Conservation (phyloP, 257 asterid genomes). For the Solanum etuberosum region DNA sequence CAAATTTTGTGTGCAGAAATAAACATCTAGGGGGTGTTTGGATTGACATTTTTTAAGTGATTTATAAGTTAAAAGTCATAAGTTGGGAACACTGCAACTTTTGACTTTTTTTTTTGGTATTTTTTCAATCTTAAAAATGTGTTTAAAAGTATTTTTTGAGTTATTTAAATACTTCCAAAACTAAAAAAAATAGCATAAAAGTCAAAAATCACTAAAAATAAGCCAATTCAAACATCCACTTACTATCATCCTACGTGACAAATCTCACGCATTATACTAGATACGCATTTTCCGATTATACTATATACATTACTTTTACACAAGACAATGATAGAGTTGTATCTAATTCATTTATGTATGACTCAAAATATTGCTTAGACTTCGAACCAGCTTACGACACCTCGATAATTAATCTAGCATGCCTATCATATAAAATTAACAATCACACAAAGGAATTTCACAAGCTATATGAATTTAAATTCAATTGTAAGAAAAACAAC, state of each 20-base stretch:
- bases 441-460: background rate
- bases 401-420: background rate
- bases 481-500: background rate
- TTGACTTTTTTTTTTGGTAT: background rate
- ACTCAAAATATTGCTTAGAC: background rate
- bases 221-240: too few relatives aligned
- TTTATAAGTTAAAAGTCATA: background rate
- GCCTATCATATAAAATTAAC: background rate
- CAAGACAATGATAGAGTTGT: background rate
- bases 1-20: background rate
- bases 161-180: too few relatives aligned
- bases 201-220: background rate
- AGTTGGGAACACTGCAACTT: too few relatives aligned
- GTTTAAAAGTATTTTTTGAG: too few relatives aligned
- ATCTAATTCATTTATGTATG: background rate
- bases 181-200: too few relatives aligned
- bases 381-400: background rate
- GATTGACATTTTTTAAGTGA: background rate
- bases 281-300: background rate
- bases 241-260: background rate
- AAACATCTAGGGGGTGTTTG: background rate
- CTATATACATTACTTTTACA: background rate
- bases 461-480: background rate
- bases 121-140: too few relatives aligned
- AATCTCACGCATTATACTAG: background rate